Evolutionary conservation across 805 yeast genomes (phyloP), one percentile per base, ranked within the genome.

Genomic region (Wickerhamiella slavikovae): DNA sequence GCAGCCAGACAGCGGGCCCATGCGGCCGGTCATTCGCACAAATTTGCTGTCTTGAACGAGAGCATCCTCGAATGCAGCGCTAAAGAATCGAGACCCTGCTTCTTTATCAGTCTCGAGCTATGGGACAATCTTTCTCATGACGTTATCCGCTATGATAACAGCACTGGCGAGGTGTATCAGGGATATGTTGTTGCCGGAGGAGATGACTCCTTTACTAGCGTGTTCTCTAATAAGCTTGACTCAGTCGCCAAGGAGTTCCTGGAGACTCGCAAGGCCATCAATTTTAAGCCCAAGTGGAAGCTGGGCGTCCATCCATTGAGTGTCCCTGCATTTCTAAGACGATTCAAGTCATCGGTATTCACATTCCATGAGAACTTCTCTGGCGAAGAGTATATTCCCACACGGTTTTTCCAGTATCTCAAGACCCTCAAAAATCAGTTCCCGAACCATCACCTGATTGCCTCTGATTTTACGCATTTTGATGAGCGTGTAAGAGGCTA

Each of bases 111-210:
- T 0, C 51, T 77, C 32, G 92, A 80, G 43, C 89, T 79, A 5
- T 68, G 80, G 47, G 92, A 79, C 49, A 79, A 78, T 43, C 66
- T 80, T 37, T 61, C 89, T 3, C 93, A 79, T 49, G 93, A 79
- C 45, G 65, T 75, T 17, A 63, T 79, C 3, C 60, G 85, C 21
- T 79, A 76, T 45, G 91, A 79, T 42, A 64, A 69, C 34, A 41
- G 52, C 6, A 67, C 80, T 0, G 66, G 71, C 4, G 58, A 61
- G 37, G 85, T 91, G 0, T 60, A 65, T 38, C 89, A 79, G 47
- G 91, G 85, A 0, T 68, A 74, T 38, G 91, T 78, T 2, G 60
- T 72, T 8, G 57, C 76, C 24, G 83, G 78, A 42, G 67, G 62
- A 22, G 53, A 68, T 37, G 80, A 82, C 16, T 89, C 78, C 41